Conservation (phyloP, 164 flowering plant genomes). For the Nelumbo lutea region DNA sequence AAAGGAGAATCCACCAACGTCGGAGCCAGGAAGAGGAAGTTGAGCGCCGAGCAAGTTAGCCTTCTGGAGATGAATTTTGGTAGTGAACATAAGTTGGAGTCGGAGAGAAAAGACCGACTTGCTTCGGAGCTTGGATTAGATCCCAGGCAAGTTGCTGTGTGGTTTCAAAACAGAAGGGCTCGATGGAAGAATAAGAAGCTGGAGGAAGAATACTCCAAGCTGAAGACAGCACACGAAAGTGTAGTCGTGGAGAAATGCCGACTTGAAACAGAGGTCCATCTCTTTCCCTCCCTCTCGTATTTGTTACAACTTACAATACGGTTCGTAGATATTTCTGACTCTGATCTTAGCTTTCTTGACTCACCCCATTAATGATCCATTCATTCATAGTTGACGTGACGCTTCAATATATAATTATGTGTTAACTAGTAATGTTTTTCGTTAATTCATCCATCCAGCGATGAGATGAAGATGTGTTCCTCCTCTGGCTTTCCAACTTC, state of each 20-base stretch:
- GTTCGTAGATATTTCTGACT: background rate
- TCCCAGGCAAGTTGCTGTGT: slow-evolving; percentile 71
- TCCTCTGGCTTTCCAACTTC: no score
- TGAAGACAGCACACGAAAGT: slow-evolving; percentile 40
- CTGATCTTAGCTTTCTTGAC: no score
- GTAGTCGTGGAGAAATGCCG: slow-evolving; percentile 46
- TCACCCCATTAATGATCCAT: no score
- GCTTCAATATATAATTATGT: no score
- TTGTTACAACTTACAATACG: background rate
- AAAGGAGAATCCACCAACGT: slow-evolving; percentile 19
- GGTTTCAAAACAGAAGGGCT: slow-evolving; percentile 79
- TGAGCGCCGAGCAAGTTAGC: slow-evolving; percentile 46
- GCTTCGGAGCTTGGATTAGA: slow-evolving; percentile 63
- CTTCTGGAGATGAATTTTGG: slow-evolving; percentile 49
- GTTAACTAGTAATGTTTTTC: no score
- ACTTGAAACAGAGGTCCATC: slow-evolving; percentile 60
- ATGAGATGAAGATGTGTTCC: no score
- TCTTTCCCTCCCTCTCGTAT: background rate
- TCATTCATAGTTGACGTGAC: no score
- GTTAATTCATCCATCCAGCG: no score
- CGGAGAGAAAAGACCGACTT: slow-evolving; percentile 54
- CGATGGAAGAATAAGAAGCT: slow-evolving; percentile 68
- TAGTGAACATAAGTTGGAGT: slow-evolving; percentile 56
- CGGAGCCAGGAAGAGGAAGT: slow-evolving; percentile 50
- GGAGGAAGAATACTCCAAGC: slow-evolving; percentile 48